phyloP scores from a whole-genome alignment of 306 rosid genomes.

The Fagus sylvatica region DNA sequence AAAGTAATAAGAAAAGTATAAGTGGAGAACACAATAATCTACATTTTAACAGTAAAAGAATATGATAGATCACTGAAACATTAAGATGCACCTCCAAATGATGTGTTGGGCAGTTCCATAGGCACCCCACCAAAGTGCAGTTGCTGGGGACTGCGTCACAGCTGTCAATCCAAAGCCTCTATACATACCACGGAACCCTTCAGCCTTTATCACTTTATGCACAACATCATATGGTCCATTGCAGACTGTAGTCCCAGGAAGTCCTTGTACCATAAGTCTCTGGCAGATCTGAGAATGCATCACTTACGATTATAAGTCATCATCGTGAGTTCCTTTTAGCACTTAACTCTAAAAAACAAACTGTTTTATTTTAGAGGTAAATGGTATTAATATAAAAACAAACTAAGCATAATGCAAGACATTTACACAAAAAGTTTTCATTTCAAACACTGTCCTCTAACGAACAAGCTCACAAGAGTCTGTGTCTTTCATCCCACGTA shows the following conservation, averaged over 20 bases:
- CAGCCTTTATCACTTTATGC: conserved; percentile 53
- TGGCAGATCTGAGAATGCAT: conserved; percentile 58
- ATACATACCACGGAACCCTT: conserved; percentile 79
- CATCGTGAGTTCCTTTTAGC: background rate
- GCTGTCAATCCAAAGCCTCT: conserved; percentile 87
- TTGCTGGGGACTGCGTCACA: conserved; percentile 73
- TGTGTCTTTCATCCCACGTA: background rate
- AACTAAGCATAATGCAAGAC: background rate
- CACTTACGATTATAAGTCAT: background rate
- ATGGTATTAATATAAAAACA: background rate
- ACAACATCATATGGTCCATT: conserved; percentile 63
- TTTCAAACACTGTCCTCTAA: background rate
- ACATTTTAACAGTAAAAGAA: background rate
- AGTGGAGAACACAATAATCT: background rate
- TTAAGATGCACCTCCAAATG: conserved; percentile 69
- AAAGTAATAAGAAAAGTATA: conserved; percentile 13
- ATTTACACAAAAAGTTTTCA: background rate
- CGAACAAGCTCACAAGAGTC: background rate
- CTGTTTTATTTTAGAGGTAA: background rate
- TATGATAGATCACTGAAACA: background rate
- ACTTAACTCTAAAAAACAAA: background rate
- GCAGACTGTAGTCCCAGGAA: conserved; percentile 67
- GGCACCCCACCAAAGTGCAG: conserved; percentile 97
- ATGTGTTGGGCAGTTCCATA: conserved; percentile 85
- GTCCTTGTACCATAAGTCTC: conserved; percentile 91